phyloP scores from a whole-genome alignment of 768 basidiomycete species.

The Phylloporus scabripes region DNA sequence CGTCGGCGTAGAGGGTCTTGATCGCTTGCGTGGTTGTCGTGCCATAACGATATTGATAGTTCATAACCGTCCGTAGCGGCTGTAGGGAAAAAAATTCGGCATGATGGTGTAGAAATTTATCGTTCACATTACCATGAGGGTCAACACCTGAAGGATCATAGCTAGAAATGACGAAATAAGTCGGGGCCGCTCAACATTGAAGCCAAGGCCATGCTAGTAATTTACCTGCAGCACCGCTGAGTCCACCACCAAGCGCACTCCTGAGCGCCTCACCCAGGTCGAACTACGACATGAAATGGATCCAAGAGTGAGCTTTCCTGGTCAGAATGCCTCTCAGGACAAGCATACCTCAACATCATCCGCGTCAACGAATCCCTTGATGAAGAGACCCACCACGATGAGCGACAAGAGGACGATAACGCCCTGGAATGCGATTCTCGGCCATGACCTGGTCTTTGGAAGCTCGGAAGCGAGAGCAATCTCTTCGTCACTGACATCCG shows the following conservation, averaged over 20 bases:
- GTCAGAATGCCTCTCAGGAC: slow-evolving; percentile 29
- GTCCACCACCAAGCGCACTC: slow-evolving; percentile 82
- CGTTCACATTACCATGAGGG: slow-evolving; percentile 55
- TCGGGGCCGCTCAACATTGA: background rate
- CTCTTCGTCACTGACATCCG: slow-evolving; percentile 17
- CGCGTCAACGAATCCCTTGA: slow-evolving; percentile 67
- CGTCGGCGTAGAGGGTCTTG: slow-evolving; percentile 65
- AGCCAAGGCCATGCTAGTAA: background rate
- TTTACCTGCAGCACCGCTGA: slow-evolving; percentile 81
- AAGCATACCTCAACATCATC: slow-evolving; percentile 58
- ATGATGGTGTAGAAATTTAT: background rate
- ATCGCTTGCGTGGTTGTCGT: slow-evolving; percentile 62
- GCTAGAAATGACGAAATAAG: slow-evolving; percentile 39
- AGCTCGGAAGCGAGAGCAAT: background rate
- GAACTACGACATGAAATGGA: slow-evolving; percentile 46
- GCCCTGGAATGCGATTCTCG: slow-evolving; percentile 24
- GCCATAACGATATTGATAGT: slow-evolving; percentile 93
- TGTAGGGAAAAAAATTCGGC: slow-evolving; percentile 21
- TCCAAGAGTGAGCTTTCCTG: slow-evolving; percentile 39
- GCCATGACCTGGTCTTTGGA: slow-evolving; percentile 11
- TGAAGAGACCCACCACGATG: slow-evolving; percentile 44
- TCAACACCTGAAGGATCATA: slow-evolving; percentile 91
- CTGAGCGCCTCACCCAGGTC: slow-evolving; percentile 73
- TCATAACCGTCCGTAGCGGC: slow-evolving; percentile 97
- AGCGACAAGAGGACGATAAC: slow-evolving; percentile 33